Evolutionary conservation across 345 rosid species (phyloP).

Genomic region (Theobroma cacao): DNA sequence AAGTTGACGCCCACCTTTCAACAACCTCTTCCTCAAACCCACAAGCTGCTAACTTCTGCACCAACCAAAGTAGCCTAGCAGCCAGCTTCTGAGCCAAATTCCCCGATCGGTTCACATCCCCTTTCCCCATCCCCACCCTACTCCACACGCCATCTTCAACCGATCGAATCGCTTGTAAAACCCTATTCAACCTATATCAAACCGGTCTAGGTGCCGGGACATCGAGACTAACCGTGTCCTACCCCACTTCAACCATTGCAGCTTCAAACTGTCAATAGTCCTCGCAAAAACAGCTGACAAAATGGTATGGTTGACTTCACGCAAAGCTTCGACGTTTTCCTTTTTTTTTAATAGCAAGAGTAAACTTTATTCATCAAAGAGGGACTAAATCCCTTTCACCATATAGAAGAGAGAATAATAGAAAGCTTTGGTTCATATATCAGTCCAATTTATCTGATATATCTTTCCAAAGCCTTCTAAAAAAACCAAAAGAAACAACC

Average conservation of each 20-base stretch:
- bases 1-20: conserved; percentile 79
- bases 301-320: conserved; percentile 51
- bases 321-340: conserved; percentile 41
- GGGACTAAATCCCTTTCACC: too few relatives aligned
- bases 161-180: conserved; percentile 37
- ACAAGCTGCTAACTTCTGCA: conserved; percentile 61
- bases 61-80: conserved; percentile 80
- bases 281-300: conserved; percentile 62
- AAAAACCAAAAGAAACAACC: too few relatives aligned
- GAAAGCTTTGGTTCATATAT: too few relatives aligned
- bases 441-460: too few relatives aligned
- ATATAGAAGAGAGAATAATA: too few relatives aligned
- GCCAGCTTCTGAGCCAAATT: conserved; percentile 65
- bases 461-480: too few relatives aligned
- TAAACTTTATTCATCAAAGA: too few relatives aligned
- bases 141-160: conserved; percentile 39
- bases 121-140: conserved; percentile 32
- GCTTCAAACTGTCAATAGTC: conserved; percentile 58
- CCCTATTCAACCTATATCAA: conserved; percentile 34
- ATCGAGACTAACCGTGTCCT: conserved; percentile 20
- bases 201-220: conserved; percentile 20
- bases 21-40: conserved; percentile 78
- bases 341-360: too few relatives aligned
- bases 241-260: conserved; percentile 35
- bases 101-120: conserved; percentile 31